phyloP scores from a whole-genome alignment of 2,329 filamentous ascomycete species.

The Sporothrix curviconia region DNA sequence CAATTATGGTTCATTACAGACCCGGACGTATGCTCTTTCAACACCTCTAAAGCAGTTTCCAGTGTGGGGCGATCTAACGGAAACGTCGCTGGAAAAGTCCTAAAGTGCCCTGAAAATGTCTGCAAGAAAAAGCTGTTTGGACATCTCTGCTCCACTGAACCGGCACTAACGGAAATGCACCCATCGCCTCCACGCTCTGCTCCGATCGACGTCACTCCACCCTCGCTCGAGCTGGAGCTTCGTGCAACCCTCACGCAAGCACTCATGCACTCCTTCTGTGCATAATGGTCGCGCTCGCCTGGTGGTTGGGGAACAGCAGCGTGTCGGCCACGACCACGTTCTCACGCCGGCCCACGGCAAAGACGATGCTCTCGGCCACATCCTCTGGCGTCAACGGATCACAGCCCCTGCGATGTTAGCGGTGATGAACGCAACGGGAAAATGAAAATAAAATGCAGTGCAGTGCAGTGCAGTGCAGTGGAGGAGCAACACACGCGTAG shows the following conservation, averaged over 20 bases:
- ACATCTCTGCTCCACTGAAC: background rate
- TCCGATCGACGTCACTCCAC: background rate
- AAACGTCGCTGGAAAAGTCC: too few relatives aligned
- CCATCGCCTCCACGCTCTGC: background rate
- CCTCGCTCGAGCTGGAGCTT: too few relatives aligned
- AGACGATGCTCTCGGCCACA: slow-evolving; percentile 85
- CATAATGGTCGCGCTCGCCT: slow-evolving; percentile 33
- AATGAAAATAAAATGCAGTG: too few relatives aligned
- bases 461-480: too few relatives aligned
- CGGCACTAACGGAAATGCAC: background rate
- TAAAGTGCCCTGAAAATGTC: too few relatives aligned
- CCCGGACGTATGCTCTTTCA: too few relatives aligned
- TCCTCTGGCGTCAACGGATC: slow-evolving; percentile 85
- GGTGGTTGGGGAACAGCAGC: slow-evolving; percentile 80
- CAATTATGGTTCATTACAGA: too few relatives aligned
- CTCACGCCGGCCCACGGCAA: slow-evolving; percentile 73
- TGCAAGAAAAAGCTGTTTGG: too few relatives aligned
- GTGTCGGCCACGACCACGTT: slow-evolving; percentile 89
- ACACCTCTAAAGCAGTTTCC: too few relatives aligned
- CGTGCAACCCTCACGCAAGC: too few relatives aligned
- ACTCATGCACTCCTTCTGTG: background rate
- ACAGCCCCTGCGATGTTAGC: slow-evolving; percentile 49
- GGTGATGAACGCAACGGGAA: background rate
- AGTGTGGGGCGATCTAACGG: too few relatives aligned
- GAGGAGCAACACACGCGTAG: slow-evolving; percentile 69